Percentiles rank a stretch among this genome's conserved stretches.
Evolutionary conservation across 2,329 filamentous ascomycete species (phyloP).

Genomic region (Colletotrichum sp.): DNA sequence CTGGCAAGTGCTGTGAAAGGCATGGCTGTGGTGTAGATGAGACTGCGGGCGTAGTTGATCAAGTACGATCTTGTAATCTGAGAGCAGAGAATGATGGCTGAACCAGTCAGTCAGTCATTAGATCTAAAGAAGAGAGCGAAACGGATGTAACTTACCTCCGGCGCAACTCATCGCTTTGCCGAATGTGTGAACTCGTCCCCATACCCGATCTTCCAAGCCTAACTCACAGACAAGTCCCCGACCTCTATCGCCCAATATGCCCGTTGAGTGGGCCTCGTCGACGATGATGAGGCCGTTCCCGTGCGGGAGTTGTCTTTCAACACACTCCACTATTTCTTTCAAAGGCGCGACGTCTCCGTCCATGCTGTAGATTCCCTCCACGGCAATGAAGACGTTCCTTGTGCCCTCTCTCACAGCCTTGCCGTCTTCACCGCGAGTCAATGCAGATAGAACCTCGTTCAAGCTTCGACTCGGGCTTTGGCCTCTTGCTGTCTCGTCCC

Average conservation of each 20-base stretch:
- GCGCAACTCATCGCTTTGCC: conserved; percentile 72
- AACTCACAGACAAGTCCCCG: conserved; percentile 63
- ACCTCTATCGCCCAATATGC: conserved; percentile 61
- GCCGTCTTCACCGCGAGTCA: conserved; percentile 39
- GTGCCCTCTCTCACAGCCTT: conserved; percentile 37
- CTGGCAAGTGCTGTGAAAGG: conserved; percentile 64
- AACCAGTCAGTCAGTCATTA: conserved; percentile 18
- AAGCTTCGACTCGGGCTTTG: conserved; percentile 25
- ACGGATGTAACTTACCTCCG: conserved; percentile 61
- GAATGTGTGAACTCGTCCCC: conserved; percentile 68
- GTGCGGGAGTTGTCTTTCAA: conserved; percentile 59
- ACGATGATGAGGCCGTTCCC: conserved; percentile 69
- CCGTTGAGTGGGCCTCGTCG: conserved; percentile 73
- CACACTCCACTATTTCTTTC: conserved; percentile 59
- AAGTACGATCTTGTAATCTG: conserved; percentile 65
- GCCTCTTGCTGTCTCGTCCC: not conserved
- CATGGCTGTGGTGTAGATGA: conserved; percentile 78
- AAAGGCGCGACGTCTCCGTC: conserved; percentile 77
- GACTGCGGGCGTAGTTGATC: conserved; percentile 76
- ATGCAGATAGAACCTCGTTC: conserved; percentile 27
- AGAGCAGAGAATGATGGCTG: conserved; percentile 66
- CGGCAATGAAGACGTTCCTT: conserved; percentile 68
- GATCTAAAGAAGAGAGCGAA: not conserved
- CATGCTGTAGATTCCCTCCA: conserved; percentile 83
- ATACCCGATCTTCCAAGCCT: conserved; percentile 60